phyloP scores from a whole-genome alignment of 2,329 filamentous ascomycete genomes.

The Beauveria bassiana region DNA sequence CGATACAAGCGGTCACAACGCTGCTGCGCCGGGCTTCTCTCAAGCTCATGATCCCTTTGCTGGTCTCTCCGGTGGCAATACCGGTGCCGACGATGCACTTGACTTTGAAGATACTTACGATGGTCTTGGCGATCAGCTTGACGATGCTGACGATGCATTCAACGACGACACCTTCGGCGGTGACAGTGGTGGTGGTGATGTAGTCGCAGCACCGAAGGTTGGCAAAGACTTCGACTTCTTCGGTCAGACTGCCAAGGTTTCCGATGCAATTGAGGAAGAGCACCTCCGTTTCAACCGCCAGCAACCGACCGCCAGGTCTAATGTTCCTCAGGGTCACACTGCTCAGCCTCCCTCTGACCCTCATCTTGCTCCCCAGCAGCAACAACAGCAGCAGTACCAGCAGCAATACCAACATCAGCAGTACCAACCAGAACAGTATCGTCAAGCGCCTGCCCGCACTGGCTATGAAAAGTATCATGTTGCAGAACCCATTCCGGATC shows the following conservation, averaged over 20 bases:
- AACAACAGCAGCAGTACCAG: constrained; percentile 19
- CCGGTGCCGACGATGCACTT: constrained; percentile 43
- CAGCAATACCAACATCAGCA: constrained; percentile 25
- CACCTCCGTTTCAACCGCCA: constrained; percentile 76
- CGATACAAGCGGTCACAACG: constrained; percentile 59
- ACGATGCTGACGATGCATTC: constrained; percentile 87
- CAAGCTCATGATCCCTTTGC: constrained; percentile 82
- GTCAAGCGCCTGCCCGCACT: constrained; percentile 57
- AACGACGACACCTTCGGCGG: constrained; percentile 86
- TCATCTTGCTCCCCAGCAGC: constrained; percentile 33
- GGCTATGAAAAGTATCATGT: constrained; percentile 92
- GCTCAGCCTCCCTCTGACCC: constrained; percentile 24
- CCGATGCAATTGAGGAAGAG: constrained; percentile 83
- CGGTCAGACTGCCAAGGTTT: constrained; percentile 80
- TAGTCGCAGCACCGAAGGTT: constrained; percentile 41
- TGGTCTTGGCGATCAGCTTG: constrained; percentile 80
- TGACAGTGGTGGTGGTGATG: constrained; percentile 33
- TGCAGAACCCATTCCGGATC: constrained; percentile 74
- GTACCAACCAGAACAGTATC: constrained; percentile 17
- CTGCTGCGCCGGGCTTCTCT: constrained; percentile 70
- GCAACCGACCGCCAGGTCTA: constrained; percentile 45
- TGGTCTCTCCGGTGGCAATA: constrained; percentile 54
- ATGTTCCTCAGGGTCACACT: constrained; percentile 27
- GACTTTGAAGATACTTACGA: constrained; percentile 98
- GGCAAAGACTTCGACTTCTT: constrained; percentile 98